Evolutionary conservation across 768 basidiomycete genomes (phyloP).

Genomic region (Suillus spraguei): DNA sequence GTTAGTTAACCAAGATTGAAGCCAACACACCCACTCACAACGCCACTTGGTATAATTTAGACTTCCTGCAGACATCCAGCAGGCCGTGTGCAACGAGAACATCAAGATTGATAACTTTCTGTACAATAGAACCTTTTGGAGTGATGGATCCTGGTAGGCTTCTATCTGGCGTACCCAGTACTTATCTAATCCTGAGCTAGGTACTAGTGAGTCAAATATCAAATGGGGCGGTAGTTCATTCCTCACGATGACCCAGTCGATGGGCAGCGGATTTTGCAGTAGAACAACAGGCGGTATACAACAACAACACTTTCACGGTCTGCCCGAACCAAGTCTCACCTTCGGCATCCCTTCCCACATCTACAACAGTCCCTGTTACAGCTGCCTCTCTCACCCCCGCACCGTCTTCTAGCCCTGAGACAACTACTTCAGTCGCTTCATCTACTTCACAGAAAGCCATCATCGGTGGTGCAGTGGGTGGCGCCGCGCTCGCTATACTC

Average conservation of each 20-base stretch:
- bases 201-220: conserved; percentile 15
- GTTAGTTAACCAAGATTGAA: conserved; percentile 3
- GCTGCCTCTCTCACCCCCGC: background rate
- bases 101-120: conserved; percentile 20
- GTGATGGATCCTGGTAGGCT: conserved; percentile 22
- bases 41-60: background rate
- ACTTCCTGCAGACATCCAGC: conserved; percentile 22
- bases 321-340: conserved; percentile 20
- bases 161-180: background rate
- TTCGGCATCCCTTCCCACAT: conserved; percentile 9
- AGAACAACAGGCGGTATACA: conserved; percentile 18
- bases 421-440: background rate
- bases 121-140: conserved; percentile 19
- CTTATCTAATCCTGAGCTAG: conserved; percentile 2
- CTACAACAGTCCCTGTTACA: background rate
- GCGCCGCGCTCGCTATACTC: background rate
- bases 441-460: background rate
- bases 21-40: background rate
- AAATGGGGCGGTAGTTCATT: too few species aligned
- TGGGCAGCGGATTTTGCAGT: conserved; percentile 22
- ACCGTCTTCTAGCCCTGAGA: background rate
- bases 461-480: conserved; percentile 5
- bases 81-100: conserved; percentile 23
- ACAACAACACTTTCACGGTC: conserved; percentile 31
- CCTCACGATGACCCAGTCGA: conserved; percentile 15